Percentiles rank a stretch among this genome's conserved stretches.
phyloP scores from a whole-genome alignment of 768 basidiomycete species.

The Podaxis sp. region DNA sequence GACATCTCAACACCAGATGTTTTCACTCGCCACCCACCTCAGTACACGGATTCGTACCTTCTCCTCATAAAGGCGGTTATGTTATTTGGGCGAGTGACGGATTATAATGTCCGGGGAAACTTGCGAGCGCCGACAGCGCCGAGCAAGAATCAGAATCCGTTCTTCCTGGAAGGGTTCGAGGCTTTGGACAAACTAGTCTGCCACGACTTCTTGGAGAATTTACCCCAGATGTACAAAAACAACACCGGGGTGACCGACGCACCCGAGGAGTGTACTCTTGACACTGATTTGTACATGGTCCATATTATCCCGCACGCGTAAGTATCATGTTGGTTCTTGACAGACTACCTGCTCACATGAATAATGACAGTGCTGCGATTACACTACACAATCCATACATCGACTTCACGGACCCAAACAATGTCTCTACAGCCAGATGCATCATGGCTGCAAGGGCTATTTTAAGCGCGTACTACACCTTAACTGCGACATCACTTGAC shows the following conservation, averaged over 20 bases:
- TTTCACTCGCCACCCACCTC: slow-evolving; percentile 65
- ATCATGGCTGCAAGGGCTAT: slow-evolving; percentile 72
- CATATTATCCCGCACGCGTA: slow-evolving; percentile 85
- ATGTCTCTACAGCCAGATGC: slow-evolving; percentile 68
- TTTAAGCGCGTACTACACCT: slow-evolving; percentile 66
- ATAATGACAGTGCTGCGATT: slow-evolving; percentile 64
- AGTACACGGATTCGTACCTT: slow-evolving; percentile 79
- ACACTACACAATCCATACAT: slow-evolving; percentile 84
- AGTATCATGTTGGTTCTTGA: slow-evolving; percentile 24
- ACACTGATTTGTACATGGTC: slow-evolving; percentile 85
- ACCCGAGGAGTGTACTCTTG: slow-evolving; percentile 54
- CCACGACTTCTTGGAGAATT: slow-evolving; percentile 60
- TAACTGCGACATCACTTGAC: slow-evolving; percentile 81
- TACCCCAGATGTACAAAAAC: slow-evolving; percentile 65
- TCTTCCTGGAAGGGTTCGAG: slow-evolving; percentile 59
- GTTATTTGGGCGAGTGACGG: slow-evolving; percentile 82
- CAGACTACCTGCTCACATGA: slow-evolving; percentile 4
- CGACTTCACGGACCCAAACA: slow-evolving; percentile 63
- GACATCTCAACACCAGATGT: slow-evolving; percentile 58
- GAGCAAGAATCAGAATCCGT: slow-evolving; percentile 72
- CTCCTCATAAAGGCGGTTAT: slow-evolving; percentile 80
- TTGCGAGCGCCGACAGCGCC: slow-evolving; percentile 62
- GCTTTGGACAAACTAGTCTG: slow-evolving; percentile 67
- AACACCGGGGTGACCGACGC: slow-evolving; percentile 58
- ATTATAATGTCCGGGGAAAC: slow-evolving; percentile 76